phyloP scores from a whole-genome alignment of 352 stramenopile species.

The Phytophthora capsici region DNA sequence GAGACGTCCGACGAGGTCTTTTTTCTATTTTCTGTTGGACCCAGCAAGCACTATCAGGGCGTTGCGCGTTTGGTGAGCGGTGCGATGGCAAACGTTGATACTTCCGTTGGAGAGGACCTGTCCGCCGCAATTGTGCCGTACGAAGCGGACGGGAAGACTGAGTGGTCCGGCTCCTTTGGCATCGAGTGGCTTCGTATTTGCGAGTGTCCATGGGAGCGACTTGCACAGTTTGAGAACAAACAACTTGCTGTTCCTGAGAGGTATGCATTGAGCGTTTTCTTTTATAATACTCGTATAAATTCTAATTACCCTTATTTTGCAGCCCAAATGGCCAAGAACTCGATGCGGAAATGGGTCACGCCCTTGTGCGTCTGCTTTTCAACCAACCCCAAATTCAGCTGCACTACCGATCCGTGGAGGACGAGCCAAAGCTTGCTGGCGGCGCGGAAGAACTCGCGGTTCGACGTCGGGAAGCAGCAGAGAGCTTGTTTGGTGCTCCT shows the following conservation, averaged over 20 bases:
- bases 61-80: constrained; percentile 57
- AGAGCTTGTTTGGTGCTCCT: constrained; percentile 60
- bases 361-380: constrained; percentile 77
- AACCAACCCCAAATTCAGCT: constrained; percentile 85
- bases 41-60: constrained; percentile 85
- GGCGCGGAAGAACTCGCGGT: constrained; percentile 77
- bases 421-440: constrained; percentile 75
- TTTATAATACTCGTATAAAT: not conserved
- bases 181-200: constrained; percentile 90
- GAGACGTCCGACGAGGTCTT: constrained; percentile 86
- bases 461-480: constrained; percentile 73
- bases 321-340: constrained; percentile 79
- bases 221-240: constrained; percentile 79
- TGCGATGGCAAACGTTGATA: constrained; percentile 44
- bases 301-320: not conserved
- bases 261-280: constrained; percentile 34
- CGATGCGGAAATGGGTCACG: constrained; percentile 69
- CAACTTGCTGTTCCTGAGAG: constrained; percentile 59
- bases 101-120: constrained; percentile 55
- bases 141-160: constrained; percentile 46
- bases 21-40: constrained; percentile 71
- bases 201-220: constrained; percentile 86
- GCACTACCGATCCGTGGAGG: constrained; percentile 85
- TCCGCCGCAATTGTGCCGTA: constrained; percentile 61
- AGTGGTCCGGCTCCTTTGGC: constrained; percentile 71